phyloP scores from a whole-genome alignment of 768 basidiomycete species.

The Russula emetica region DNA sequence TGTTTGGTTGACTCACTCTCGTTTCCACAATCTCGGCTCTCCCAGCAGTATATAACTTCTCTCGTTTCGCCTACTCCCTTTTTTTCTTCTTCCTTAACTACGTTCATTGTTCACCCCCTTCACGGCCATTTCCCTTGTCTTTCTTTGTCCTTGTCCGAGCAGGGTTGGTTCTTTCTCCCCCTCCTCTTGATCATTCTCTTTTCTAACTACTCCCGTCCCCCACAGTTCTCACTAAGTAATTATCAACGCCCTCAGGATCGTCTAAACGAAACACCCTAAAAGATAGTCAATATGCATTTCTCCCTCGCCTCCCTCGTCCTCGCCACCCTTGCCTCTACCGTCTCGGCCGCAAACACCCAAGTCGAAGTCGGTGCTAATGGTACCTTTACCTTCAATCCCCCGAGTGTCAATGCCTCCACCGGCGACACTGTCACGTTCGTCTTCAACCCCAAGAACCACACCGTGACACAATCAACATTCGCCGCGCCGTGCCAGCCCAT shows the following conservation, averaged over 20 bases:
- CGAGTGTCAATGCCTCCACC: conserved; percentile 25
- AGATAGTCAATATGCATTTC: conserved; percentile 25
- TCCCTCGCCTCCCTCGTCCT: conserved; percentile 15
- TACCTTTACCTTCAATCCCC: conserved; percentile 24
- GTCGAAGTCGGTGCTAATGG: conserved; percentile 23
- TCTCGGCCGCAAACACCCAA: conserved; percentile 4
- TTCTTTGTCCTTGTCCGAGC: conserved; percentile 41
- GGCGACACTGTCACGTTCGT: conserved; percentile 30
- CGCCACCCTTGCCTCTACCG: conserved; percentile 20
- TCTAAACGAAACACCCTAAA: conserved; percentile 11
- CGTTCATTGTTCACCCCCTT: conserved; percentile 27
- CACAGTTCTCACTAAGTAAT: conserved; percentile 24
- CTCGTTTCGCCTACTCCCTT: neutral
- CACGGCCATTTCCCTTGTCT: conserved; percentile 35
- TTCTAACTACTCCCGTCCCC: neutral
- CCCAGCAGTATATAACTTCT: conserved; percentile 2
- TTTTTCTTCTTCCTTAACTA: conserved; percentile 18
- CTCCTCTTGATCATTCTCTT: neutral
- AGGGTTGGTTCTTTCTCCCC: conserved; percentile 36
- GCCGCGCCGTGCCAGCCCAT: conserved; percentile 33
- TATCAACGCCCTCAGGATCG: neutral
- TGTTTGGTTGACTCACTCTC: neutral
- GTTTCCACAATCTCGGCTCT: neutral
- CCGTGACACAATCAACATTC: conserved; percentile 38
- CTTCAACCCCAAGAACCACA: conserved; percentile 30